Percentiles rank a stretch among this genome's conserved stretches.
Conservation (phyloP, 495 filamentous ascomycete genomes). For the Talaromyces borbonicus region DNA sequence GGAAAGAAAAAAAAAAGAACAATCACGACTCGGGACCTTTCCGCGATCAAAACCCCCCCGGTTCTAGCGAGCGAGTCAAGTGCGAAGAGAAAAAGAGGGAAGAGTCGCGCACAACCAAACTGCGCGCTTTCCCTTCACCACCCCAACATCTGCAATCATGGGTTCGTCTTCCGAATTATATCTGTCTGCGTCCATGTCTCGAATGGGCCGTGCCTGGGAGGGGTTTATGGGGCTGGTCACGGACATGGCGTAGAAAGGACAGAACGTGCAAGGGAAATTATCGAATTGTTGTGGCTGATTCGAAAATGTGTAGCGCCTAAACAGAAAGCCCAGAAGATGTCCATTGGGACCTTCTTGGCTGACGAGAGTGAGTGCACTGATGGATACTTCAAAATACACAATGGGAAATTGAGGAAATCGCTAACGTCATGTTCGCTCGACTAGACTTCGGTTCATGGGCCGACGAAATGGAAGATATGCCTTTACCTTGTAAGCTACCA, state of each 20-base stretch:
- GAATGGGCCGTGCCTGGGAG: too few species aligned
- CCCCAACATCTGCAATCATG: conserved; percentile 66
- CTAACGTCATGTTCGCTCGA: too few species aligned
- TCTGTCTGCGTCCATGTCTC: too few species aligned
- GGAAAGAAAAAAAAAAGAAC: too few species aligned
- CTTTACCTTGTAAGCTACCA: conserved; percentile 53
- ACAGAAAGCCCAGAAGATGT: conserved; percentile 87
- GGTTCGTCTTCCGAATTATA: conserved; percentile 41
- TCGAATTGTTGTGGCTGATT: conserved; percentile 27
- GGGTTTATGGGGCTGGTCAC: too few species aligned
- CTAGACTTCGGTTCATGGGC: conserved; percentile 93
- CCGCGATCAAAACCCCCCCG: too few species aligned
- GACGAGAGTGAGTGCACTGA: conserved; percentile 60
- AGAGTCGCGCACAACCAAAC: conserved; percentile 36
- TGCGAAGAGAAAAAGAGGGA: conserved; percentile 11
- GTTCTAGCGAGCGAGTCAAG: conserved; percentile 6
- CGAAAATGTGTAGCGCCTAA: conserved; percentile 65
- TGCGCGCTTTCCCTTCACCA: conserved; percentile 34
- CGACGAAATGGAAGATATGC: conserved; percentile 90
- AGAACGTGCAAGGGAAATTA: neutral
- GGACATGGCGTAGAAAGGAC: neutral
- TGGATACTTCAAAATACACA: too few species aligned
- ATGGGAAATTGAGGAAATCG: too few species aligned
- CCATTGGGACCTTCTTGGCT: conserved; percentile 79
- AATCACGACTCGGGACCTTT: too few species aligned